These are phyloP conservation scores for Acer saccharum DNA, from an alignment of 345 rosid genomes.

Conservation along the genomic window DNA sequence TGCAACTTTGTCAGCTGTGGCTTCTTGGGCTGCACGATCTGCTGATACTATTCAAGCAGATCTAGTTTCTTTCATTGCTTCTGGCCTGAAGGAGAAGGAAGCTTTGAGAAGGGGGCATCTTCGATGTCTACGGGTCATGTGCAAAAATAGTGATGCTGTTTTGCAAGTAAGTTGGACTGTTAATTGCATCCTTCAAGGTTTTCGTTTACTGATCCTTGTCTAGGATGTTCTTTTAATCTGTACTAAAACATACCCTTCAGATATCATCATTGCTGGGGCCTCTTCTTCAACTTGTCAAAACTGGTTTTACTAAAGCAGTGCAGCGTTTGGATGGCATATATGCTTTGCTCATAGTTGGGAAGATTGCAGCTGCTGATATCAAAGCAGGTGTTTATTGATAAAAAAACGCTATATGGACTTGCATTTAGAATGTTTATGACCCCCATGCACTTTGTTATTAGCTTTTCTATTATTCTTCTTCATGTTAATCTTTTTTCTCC, in stretches of 20 bases:
- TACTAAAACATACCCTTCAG: conserved; percentile 43
- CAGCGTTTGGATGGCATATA: conserved; percentile 96
- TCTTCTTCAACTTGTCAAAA: conserved; percentile 87
- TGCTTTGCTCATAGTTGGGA: conserved; percentile 78
- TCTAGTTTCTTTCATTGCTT: conserved; percentile 64
- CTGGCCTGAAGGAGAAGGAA: conserved; percentile 97
- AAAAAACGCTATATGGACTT: conserved; percentile 5
- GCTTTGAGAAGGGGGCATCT: conserved; percentile 87
- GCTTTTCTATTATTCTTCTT: conserved; percentile 18
- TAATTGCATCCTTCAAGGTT: not conserved
- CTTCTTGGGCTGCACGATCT: conserved; percentile 77
- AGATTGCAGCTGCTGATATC: conserved; percentile 81
- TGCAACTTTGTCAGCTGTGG: conserved; percentile 67
- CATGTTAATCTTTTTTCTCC: conserved; percentile 21
- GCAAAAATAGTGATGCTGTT: conserved; percentile 69
- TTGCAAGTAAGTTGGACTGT: conserved; percentile 47
- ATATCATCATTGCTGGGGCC: conserved; percentile 78
- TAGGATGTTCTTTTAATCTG: conserved; percentile 14
- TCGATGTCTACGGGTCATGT: conserved; percentile 64
- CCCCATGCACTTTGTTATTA: conserved; percentile 9
- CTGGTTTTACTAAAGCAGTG: conserved; percentile 84
- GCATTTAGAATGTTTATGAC: conserved; percentile 5
- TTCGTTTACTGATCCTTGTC: conserved; percentile 1
- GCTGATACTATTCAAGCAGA: conserved; percentile 67
- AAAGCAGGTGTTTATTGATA: conserved; percentile 69